These are phyloP conservation scores for Fusarium guadeloupense DNA, from an alignment of 2,329 filamentous ascomycete genomes.

Conservation along the genomic window DNA sequence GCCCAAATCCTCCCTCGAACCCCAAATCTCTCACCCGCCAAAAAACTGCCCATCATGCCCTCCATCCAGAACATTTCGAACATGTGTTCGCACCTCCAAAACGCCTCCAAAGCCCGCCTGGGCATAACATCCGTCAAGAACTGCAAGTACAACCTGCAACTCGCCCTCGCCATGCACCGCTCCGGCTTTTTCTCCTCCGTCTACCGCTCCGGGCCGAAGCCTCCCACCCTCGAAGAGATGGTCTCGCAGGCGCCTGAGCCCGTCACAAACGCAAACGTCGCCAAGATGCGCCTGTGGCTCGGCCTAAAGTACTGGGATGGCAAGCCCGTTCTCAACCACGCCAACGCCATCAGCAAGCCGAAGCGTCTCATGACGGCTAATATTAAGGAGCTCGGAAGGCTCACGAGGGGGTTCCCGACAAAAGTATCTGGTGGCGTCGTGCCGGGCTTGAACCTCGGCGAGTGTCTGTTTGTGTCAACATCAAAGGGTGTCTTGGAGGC, in stretches of 20 bases:
- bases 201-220: slow-evolving; percentile 71
- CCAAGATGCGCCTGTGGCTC: slow-evolving; percentile 82
- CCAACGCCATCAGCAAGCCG: slow-evolving; percentile 76
- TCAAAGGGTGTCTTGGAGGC: slow-evolving; percentile 81
- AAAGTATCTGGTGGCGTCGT: slow-evolving; percentile 70
- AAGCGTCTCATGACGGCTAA: slow-evolving; percentile 75
- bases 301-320: slow-evolving; percentile 91
- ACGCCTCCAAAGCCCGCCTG: slow-evolving; percentile 84
- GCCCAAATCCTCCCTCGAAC: neutral
- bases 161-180: slow-evolving; percentile 81
- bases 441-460: slow-evolving; percentile 79
- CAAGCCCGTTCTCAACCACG: slow-evolving; percentile 76
- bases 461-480: slow-evolving; percentile 83
- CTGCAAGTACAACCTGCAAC: slow-evolving; percentile 80
- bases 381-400: slow-evolving; percentile 66
- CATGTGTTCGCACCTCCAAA: slow-evolving; percentile 91
- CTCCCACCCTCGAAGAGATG: slow-evolving; percentile 59
- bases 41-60: slow-evolving; percentile 45
- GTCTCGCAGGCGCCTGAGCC: slow-evolving; percentile 60
- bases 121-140: slow-evolving; percentile 84
- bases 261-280: slow-evolving; percentile 75
- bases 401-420: slow-evolving; percentile 74
- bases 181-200: slow-evolving; percentile 84
- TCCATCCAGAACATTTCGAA: slow-evolving; percentile 76
- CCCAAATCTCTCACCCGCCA: neutral